A percentile compares a stretch with the other conserved stretches of the same genome.
Evolutionary conservation across 768 basidiomycete species (phyloP).

Genomic region (Lactarius hatsudake): DNA sequence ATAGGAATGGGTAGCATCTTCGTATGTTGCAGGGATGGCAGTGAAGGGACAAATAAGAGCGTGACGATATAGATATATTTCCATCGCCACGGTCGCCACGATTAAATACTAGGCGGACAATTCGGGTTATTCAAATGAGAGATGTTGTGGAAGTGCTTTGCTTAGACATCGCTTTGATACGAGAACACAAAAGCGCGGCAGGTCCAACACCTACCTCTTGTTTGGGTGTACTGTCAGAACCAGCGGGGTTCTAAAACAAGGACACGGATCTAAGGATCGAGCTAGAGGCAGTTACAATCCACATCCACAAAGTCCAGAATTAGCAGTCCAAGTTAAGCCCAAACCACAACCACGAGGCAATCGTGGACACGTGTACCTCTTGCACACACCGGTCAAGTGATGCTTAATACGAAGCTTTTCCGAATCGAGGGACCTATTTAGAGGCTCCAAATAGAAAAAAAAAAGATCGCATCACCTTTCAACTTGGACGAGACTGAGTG

Average conservation of each 20-base stretch:
- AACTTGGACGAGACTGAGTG: neutral
- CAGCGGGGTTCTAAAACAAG: slow-evolving; percentile 17
- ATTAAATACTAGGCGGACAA: slow-evolving; percentile 7
- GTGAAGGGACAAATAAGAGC: neutral
- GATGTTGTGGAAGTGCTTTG: slow-evolving; percentile 8
- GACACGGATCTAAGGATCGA: neutral
- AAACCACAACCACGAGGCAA: neutral
- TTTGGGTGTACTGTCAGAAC: neutral
- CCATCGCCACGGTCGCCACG: too few species aligned
- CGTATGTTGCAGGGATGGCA: neutral
- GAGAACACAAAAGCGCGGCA: slow-evolving; percentile 4
- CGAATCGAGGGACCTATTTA: neutral
- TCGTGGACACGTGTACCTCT: neutral
- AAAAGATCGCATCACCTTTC: neutral
- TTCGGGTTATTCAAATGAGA: neutral
- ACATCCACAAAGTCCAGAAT: slow-evolving; percentile 10
- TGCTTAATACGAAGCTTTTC: neutral
- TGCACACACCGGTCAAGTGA: neutral
- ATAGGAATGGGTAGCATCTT: slow-evolving; percentile 19
- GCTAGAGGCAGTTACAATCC: neutral
- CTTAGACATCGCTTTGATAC: slow-evolving; percentile 13
- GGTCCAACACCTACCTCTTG: neutral
- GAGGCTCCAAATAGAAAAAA: neutral
- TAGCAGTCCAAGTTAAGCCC: neutral
- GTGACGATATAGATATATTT: slow-evolving; percentile 4